These are phyloP conservation scores for Penicillium goetzii DNA, from an alignment of 495 filamentous ascomycete genomes.

Conservation along the genomic window DNA sequence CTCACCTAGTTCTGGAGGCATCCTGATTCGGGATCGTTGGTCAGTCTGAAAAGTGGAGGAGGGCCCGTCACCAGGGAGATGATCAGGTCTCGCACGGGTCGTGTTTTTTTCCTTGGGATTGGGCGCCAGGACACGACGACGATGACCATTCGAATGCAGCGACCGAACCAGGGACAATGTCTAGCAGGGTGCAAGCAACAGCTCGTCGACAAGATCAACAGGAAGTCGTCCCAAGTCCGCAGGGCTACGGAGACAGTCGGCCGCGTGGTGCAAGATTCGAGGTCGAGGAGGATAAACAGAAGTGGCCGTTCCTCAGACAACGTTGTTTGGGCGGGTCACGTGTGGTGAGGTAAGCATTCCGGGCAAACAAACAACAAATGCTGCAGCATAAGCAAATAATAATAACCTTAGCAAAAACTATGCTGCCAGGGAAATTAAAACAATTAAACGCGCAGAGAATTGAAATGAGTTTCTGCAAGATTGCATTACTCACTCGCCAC, in stretches of 20 bases:
- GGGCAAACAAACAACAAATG: slow-evolving; percentile 24
- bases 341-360: slow-evolving; percentile 28
- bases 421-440: neutral
- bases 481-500: neutral
- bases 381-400: neutral
- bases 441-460: neutral
- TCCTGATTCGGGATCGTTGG: slow-evolving; percentile 20
- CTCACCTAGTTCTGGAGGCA: slow-evolving; percentile 37
- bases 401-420: neutral
- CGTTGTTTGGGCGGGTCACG: slow-evolving; percentile 36
- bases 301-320: slow-evolving; percentile 38
- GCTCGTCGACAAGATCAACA: neutral
- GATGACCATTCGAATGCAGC: slow-evolving; percentile 22
- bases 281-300: slow-evolving; percentile 36
- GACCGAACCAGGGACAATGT: slow-evolving; percentile 7
- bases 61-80: slow-evolving; percentile 38
- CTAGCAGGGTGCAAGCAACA: slow-evolving; percentile 2
- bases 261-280: slow-evolving; percentile 34
- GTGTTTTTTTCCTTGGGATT: slow-evolving; percentile 14
- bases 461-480: neutral
- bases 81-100: slow-evolving; percentile 25
- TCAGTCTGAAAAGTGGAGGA: slow-evolving; percentile 33
- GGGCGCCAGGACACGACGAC: slow-evolving; percentile 18
- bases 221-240: slow-evolving; percentile 17
- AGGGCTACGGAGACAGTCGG: slow-evolving; percentile 13